Conservation (phyloP, 1,284 basidiomycete species). For the Austroboletus novae-zelandiae region DNA sequence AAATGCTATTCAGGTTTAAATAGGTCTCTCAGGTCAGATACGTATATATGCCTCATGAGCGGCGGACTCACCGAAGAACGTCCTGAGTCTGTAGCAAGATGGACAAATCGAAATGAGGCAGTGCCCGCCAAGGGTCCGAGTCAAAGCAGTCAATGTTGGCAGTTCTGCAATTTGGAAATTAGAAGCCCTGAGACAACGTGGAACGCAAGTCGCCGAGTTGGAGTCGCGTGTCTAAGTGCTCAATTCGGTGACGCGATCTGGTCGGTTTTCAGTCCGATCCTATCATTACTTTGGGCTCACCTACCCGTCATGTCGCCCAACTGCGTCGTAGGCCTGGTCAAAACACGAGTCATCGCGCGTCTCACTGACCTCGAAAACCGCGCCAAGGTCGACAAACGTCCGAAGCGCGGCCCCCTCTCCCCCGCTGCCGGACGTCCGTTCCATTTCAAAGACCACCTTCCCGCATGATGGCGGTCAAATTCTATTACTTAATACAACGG, state of each 20-base stretch:
- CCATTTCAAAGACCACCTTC: conserved; percentile 66
- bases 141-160: too few species aligned
- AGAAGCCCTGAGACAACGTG: too few species aligned
- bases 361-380: conserved; percentile 51
- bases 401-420: not conserved
- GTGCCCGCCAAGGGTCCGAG: too few species aligned
- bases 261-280: conserved; percentile 26
- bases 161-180: too few species aligned
- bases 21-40: too few species aligned
- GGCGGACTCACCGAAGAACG: too few species aligned
- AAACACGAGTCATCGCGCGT: conserved; percentile 64
- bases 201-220: too few species aligned
- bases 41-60: too few species aligned
- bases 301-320: conserved; percentile 32
- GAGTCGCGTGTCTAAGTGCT: too few species aligned
- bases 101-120: too few species aligned
- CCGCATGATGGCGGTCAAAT: conserved; percentile 90
- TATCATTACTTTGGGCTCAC: conserved; percentile 28
- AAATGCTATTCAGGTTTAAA: too few species aligned
- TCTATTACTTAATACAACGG: conserved; percentile 94
- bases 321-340: conserved; percentile 62
- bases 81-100: too few species aligned
- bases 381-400: conserved; percentile 5
- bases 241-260: conserved; percentile 23
- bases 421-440: conserved; percentile 39